Base-by-base conservation (phyloP, 2,329 filamentous ascomycete species). In the Pseudogymnoascus sp. region DNA sequence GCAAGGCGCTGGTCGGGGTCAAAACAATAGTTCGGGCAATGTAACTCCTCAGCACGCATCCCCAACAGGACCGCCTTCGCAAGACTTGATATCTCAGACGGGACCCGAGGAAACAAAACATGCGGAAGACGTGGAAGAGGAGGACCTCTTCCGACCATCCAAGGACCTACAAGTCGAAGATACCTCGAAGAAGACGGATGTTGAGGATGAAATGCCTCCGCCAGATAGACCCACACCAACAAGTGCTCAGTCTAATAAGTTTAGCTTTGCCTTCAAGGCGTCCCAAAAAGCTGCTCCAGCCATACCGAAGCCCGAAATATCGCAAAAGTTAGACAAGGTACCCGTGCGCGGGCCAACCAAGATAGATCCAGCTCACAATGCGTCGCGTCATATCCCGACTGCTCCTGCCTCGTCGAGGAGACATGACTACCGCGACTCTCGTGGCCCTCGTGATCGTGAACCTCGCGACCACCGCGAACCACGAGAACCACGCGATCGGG, bases 221-320 rank as follows among this genome's bases (percentile, higher is more conserved):
- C 78, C 82, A 9, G 76, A 73, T 60, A 80, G 81, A 61, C 76
- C 68, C n/a, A 70, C 74, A 10, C 75, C 79, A 33, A 74, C 75
- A 3, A 71, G 72, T 13, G 72, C 74, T 1, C 74, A 76, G 59
- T 70, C 71, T 56, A 83, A 84, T 45, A 94, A 92, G 73, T 95
- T 96, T 69, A 95, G 90, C 71, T 97, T 97, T 71, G 90, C 91
- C 1, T 90, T 97, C 73, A 96, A 96, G 71, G 82, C 85, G 8
- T 82, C 87, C 39, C 80, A 78, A 9, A 86, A 86, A 65, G 75
- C 79, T 6, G 73, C 78, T 2, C 74, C 81, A 12, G 74, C 83
- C 7, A 76, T 77, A 38, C 82, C 83, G 2, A 85, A 86, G 64
- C 82, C 68, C 2, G 83, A 86, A 65, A 86, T 86, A 59, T 85